phyloP scores from a whole-genome alignment of 768 basidiomycete genomes.

The Leccinellum rugosiceps region DNA sequence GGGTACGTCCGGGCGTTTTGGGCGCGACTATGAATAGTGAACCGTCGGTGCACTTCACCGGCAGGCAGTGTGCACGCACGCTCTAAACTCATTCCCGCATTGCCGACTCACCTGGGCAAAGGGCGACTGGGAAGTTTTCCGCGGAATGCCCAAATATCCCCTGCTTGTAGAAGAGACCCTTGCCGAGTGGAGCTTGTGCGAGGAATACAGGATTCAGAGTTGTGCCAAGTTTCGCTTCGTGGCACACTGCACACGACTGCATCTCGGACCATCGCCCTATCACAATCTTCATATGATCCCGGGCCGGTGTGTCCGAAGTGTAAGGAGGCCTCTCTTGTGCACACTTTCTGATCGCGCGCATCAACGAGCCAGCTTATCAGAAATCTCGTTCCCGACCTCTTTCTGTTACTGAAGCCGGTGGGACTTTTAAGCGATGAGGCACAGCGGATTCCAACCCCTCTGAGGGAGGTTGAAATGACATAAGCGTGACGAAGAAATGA shows the following conservation, averaged over 20 bases:
- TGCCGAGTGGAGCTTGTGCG: neutral
- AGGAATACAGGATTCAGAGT: neutral
- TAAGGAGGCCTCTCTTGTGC: neutral
- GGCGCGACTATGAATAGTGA: conserved; percentile 5
- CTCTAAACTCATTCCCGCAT: neutral
- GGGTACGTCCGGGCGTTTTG: neutral
- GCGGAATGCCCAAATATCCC: neutral
- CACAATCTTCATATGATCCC: neutral
- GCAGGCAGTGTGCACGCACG: neutral
- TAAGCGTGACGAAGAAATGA: conserved; percentile 5
- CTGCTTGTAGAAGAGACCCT: neutral
- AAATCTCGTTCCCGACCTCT: neutral
- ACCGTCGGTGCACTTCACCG: neutral
- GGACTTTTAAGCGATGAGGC: too few species aligned
- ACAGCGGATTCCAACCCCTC: conserved; percentile 6
- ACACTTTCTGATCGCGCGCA: neutral
- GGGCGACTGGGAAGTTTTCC: neutral
- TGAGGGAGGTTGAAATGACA: conserved; percentile 9
- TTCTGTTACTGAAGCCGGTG: too few species aligned
- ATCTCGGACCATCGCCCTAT: neutral
- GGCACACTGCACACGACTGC: neutral
- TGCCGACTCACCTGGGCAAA: conserved; percentile 5
- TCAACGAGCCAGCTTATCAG: neutral
- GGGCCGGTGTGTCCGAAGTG: neutral
- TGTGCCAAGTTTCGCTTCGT: neutral